Conservation (phyloP, 2,329 filamentous ascomycete species). For the Dactylellina sp. region DNA sequence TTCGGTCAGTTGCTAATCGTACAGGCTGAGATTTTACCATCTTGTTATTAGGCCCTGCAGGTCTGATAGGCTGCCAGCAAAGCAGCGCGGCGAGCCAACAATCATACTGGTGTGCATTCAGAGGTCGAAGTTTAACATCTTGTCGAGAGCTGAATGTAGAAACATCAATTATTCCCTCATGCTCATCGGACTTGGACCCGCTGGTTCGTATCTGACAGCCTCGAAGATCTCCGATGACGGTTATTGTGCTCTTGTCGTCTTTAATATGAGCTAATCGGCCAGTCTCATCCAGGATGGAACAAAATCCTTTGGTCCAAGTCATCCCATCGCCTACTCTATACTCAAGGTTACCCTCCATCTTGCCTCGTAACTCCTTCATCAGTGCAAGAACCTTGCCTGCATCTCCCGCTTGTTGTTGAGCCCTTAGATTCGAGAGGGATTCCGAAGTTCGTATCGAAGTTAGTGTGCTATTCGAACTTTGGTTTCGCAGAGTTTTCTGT, state of each 20-base stretch:
- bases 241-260: conserved; percentile 73
- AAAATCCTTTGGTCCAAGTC: conserved; percentile 77
- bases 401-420: conserved; percentile 67
- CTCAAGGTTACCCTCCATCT: conserved; percentile 82
- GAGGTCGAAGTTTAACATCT: conserved; percentile 72
- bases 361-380: conserved; percentile 81
- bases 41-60: conserved; percentile 69
- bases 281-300: conserved; percentile 80
- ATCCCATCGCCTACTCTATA: conserved; percentile 74
- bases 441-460: conserved; percentile 37
- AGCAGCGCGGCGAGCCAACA: conserved; percentile 83
- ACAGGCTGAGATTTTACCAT: conserved; percentile 68
- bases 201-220: conserved; percentile 75
- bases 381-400: conserved; percentile 78
- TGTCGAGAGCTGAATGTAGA: conserved; percentile 67
- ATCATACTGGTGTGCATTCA: conserved; percentile 75
- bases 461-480: conserved; percentile 30
- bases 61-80: conserved; percentile 82
- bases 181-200: conserved; percentile 64
- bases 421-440: conserved; percentile 23
- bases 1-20: conserved; percentile 61
- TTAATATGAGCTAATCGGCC: conserved; percentile 81
- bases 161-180: conserved; percentile 60
- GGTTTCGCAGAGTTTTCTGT: conserved; percentile 23
- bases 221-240: conserved; percentile 77